Evolutionary conservation across 2,329 filamentous ascomycete genomes (phyloP).

Genomic region (Drechslerella coelobrocha): DNA sequence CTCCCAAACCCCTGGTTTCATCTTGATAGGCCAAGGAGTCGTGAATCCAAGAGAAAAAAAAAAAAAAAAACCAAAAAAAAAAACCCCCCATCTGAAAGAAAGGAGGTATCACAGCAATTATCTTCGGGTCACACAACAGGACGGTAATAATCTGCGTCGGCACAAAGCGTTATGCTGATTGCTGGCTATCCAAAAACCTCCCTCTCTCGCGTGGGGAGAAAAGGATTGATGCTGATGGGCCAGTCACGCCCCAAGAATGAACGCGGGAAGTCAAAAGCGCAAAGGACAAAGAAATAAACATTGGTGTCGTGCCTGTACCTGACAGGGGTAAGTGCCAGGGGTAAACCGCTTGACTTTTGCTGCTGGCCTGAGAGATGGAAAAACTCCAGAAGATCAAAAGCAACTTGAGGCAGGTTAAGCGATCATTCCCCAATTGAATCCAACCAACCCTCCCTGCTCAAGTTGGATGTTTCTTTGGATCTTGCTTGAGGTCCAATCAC

Average conservation of each 20-base stretch:
- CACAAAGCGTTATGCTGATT: slow-evolving; percentile 31
- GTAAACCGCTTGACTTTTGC: slow-evolving; percentile 18
- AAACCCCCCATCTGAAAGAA: no score
- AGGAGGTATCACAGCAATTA: slow-evolving; percentile 28
- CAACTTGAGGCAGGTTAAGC: slow-evolving; percentile 23
- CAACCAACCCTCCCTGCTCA: slow-evolving; percentile 35
- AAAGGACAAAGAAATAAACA: slow-evolving; percentile 26
- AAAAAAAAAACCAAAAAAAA: neutral
- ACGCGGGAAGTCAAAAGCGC: slow-evolving; percentile 46
- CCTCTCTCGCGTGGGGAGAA: slow-evolving; percentile 27
- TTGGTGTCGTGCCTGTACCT: slow-evolving; percentile 28
- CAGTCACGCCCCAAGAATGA: slow-evolving; percentile 37
- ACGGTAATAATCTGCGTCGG: slow-evolving; percentile 15
- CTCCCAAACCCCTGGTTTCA: slow-evolving; percentile 47
- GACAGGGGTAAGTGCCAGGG: slow-evolving; percentile 20
- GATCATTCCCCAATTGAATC: slow-evolving; percentile 38
- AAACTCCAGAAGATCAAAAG: neutral
- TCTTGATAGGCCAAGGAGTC: slow-evolving; percentile 40
- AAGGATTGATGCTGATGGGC: slow-evolving; percentile 15
- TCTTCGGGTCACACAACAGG: slow-evolving; percentile 38
- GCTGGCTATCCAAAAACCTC: slow-evolving; percentile 8
- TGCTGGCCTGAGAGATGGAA: slow-evolving; percentile 39
- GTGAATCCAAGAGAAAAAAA: neutral
- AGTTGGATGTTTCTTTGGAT: neutral
- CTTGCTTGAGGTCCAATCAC: neutral